phyloP scores from a whole-genome alignment of 768 basidiomycete genomes.

The Hydnomerulius pinastri region DNA sequence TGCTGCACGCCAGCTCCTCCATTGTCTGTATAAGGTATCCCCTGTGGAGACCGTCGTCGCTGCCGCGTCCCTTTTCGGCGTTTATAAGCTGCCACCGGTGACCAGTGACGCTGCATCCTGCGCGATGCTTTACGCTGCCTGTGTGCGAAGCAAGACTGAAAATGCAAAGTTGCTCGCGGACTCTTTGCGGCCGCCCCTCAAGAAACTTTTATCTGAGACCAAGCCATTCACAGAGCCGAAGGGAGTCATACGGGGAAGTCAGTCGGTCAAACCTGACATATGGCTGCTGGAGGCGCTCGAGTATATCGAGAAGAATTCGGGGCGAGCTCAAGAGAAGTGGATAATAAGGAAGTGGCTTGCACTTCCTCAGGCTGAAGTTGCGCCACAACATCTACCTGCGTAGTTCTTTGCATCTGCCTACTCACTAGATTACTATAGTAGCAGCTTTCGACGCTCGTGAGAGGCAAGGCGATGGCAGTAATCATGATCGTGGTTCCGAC shows the following conservation, averaged over 20 bases:
- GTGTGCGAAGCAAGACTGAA: slow-evolving; percentile 46
- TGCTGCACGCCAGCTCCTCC: slow-evolving; percentile 57
- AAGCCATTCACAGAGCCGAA: slow-evolving; percentile 20
- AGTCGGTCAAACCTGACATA: slow-evolving; percentile 34
- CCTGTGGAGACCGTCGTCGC: slow-evolving; percentile 51
- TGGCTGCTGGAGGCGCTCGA: slow-evolving; percentile 40
- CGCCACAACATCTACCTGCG: slow-evolving; percentile 9
- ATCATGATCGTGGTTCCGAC: neutral
- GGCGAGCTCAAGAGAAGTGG: slow-evolving; percentile 28
- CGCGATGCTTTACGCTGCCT: slow-evolving; percentile 58
- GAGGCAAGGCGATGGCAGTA: neutral
- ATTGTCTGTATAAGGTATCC: slow-evolving; percentile 50
- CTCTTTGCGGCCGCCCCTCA: slow-evolving; percentile 44
- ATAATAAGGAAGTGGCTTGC: slow-evolving; percentile 30
- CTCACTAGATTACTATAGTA: slow-evolving; percentile 5
- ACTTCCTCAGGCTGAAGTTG: slow-evolving; percentile 1
- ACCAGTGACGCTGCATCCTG: slow-evolving; percentile 57
- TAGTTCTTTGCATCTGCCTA: neutral
- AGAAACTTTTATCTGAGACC: slow-evolving; percentile 29
- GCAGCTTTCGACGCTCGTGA: neutral
- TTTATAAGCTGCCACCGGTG: slow-evolving; percentile 55
- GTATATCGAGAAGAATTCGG: slow-evolving; percentile 36
- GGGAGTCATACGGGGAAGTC: slow-evolving; percentile 20
- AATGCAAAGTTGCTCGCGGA: slow-evolving; percentile 42
- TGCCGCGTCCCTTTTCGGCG: slow-evolving; percentile 52